Percentiles rank a stretch among this genome's conserved stretches.
Conservation (phyloP, 2,329 filamentous ascomycete species). For the Colletotrichum endophyticum region DNA sequence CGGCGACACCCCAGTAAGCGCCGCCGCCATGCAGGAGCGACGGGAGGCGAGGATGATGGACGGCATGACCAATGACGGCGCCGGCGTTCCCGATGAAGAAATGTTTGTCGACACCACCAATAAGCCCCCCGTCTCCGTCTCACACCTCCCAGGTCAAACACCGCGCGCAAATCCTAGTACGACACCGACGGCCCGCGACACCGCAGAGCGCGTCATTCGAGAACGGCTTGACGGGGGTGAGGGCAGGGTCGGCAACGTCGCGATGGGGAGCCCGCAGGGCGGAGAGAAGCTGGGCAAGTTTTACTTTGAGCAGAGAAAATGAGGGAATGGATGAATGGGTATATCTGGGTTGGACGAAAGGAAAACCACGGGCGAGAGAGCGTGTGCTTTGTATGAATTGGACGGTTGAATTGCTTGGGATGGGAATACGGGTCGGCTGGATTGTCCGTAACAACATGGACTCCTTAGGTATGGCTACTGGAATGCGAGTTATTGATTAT, state of each 20-base stretch:
- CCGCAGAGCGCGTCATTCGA: constrained; percentile 69
- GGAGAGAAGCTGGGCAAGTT: constrained; percentile 60
- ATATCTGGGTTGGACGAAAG: neutral
- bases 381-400: constrained; percentile 1
- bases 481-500: constrained; percentile 3
- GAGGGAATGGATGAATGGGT: neutral
- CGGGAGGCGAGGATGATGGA: constrained; percentile 71
- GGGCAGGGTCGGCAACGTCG: constrained; percentile 37
- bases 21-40: constrained; percentile 54
- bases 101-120: constrained; percentile 70
- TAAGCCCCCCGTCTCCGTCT: constrained; percentile 57
- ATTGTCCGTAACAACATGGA: neutral
- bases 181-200: constrained; percentile 46
- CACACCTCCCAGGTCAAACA: constrained; percentile 31
- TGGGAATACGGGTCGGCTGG: neutral
- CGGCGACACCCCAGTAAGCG: constrained; percentile 48
- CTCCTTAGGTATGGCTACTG: neutral
- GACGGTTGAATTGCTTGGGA: neutral
- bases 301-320: constrained; percentile 61
- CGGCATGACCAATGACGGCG: constrained; percentile 65
- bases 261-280: constrained; percentile 48
- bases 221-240: constrained; percentile 62
- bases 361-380: neutral
- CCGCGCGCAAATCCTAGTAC: constrained; percentile 20
- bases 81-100: constrained; percentile 51